phyloP scores from a whole-genome alignment of 176 grass and related monocot species.

The Elymus sibiricus region DNA sequence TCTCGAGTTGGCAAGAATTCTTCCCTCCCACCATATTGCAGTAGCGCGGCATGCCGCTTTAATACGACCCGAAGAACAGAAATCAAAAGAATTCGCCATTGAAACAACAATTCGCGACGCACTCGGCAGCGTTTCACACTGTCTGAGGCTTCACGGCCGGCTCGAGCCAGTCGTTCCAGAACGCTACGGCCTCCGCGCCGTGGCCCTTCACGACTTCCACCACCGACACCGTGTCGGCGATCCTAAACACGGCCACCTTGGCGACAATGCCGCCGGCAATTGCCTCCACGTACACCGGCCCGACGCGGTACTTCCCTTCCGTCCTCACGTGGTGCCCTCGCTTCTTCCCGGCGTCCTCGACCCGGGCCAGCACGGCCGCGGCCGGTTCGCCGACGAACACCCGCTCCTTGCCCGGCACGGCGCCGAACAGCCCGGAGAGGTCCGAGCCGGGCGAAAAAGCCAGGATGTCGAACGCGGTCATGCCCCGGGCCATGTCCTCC shows the following conservation, averaged over 20 bases:
- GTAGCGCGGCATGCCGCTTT: no score
- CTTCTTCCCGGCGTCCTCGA: constrained; percentile 21
- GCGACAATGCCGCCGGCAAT: constrained; percentile 46
- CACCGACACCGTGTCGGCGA: constrained; percentile 44
- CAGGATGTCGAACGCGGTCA: constrained; percentile 85
- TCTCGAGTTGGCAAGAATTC: no score
- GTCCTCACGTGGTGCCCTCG: constrained; percentile 29
- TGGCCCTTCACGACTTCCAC: constrained; percentile 62
- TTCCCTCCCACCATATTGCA: no score
- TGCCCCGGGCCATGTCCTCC: constrained; percentile 19
- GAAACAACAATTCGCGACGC: no score
- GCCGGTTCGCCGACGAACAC: constrained; percentile 41
- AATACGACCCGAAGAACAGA: not conserved
- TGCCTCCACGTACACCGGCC: constrained; percentile 32
- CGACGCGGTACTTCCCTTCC: constrained; percentile 19
- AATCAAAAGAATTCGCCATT: not conserved
- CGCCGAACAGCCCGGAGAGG: constrained; percentile 49
- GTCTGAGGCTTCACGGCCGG: constrained; percentile 34
- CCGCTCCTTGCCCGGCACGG: constrained; percentile 30
- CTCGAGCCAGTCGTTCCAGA: constrained; percentile 63
- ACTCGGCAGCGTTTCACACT: not conserved
- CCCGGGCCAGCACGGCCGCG: constrained; percentile 17
- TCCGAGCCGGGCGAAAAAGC: constrained; percentile 58
- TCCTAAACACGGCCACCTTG: constrained; percentile 34
- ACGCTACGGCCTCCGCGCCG: constrained; percentile 6